phyloP scores from a whole-genome alignment of 108 stramenopile species.

The Cyclotella atomus region DNA sequence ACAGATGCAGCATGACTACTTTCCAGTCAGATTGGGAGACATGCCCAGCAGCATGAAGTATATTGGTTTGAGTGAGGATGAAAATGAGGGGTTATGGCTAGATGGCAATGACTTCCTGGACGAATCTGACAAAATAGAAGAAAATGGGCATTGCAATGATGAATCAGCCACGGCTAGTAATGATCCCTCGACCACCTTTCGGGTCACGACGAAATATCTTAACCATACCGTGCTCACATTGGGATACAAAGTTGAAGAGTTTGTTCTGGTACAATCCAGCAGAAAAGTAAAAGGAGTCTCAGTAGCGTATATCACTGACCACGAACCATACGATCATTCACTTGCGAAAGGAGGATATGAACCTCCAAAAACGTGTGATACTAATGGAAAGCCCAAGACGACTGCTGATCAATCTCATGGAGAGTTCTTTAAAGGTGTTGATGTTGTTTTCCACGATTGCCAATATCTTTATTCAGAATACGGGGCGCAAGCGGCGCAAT shows the following conservation, averaged over 20 bases:
- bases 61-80: conserved; percentile 34
- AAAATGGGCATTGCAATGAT: neutral
- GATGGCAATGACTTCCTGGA: conserved; percentile 12
- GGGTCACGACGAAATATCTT: conserved; percentile 46
- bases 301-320: conserved; percentile 49
- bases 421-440: conserved; percentile 38
- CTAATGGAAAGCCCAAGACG: neutral
- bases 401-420: conserved; percentile 42
- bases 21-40: conserved; percentile 39
- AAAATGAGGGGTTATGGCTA: conserved; percentile 27
- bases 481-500: conserved; percentile 4
- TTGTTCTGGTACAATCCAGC: conserved; percentile 6
- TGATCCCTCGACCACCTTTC: conserved; percentile 25
- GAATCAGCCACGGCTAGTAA: too few species aligned
- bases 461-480: conserved; percentile 42
- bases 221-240: conserved; percentile 43
- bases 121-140: neutral
- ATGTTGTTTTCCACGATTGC: conserved; percentile 38
- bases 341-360: conserved; percentile 32
- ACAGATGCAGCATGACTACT: conserved; percentile 53
- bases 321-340: conserved; percentile 41
- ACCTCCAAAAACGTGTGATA: neutral
- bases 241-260: conserved; percentile 45
- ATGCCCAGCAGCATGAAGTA: conserved; percentile 33
- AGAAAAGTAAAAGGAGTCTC: conserved; percentile 28